A percentile compares a stretch with the other conserved stretches of the same genome.
Conservation (phyloP, 768 basidiomycete genomes). For the Boletellus ananiceps region DNA sequence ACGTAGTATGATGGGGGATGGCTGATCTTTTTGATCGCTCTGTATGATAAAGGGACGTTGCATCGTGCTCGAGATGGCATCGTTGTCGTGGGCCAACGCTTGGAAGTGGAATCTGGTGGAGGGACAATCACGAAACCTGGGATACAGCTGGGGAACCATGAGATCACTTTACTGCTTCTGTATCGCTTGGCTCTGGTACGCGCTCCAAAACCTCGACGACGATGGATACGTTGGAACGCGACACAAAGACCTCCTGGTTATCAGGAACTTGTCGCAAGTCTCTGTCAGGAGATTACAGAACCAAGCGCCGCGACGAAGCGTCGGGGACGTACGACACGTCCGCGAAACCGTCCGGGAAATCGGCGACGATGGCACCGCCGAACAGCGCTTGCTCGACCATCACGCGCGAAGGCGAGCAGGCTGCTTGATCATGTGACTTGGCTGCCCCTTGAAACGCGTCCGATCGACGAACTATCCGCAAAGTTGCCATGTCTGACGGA, state of each 20-base stretch:
- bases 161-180: slow-evolving; percentile 67
- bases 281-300: slow-evolving; percentile 30
- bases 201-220: slow-evolving; percentile 81
- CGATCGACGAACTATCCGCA: no score
- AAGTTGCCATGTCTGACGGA: slow-evolving; percentile 48
- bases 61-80: slow-evolving; percentile 51
- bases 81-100: slow-evolving; percentile 88
- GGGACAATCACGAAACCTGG: slow-evolving; percentile 3
- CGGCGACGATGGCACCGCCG: slow-evolving; percentile 76
- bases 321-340: slow-evolving; percentile 77
- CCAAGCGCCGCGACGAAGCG: slow-evolving; percentile 7
- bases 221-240: slow-evolving; percentile 63
- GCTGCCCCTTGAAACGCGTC: slow-evolving; percentile 10
- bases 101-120: slow-evolving; percentile 79
- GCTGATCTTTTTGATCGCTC: slow-evolving; percentile 43
- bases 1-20: slow-evolving; percentile 53
- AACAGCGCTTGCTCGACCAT: slow-evolving; percentile 49
- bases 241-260: slow-evolving; percentile 90
- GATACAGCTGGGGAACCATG: slow-evolving; percentile 1
- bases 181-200: slow-evolving; percentile 52
- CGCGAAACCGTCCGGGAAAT: slow-evolving; percentile 52
- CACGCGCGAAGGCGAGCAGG: no score
- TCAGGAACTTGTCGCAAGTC: slow-evolving; percentile 84
- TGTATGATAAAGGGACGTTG: slow-evolving; percentile 35
- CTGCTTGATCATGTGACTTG: slow-evolving; percentile 20